Evolutionary conservation across 257 asterid genomes (phyloP), one percentile per base, ranked within the genome.

Genomic region (Solanum bulbocastanum): DNA sequence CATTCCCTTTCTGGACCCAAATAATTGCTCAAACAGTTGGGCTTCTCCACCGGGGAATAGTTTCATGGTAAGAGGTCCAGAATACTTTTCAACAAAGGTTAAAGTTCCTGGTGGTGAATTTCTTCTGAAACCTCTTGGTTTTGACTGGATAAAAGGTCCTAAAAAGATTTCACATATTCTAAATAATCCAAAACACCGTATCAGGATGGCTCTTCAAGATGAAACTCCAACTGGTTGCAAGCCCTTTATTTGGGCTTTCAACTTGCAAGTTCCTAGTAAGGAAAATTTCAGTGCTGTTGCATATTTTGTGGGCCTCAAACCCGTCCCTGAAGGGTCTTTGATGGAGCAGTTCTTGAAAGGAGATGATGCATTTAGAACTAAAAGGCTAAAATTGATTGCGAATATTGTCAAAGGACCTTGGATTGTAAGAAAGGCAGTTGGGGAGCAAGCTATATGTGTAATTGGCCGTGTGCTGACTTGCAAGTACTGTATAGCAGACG

Each of bases 91-190:
- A 86, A 94, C 94, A 6, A 94, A 89, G 90, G 90, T 66, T 65
- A 96, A 96, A 89, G 89, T 92, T 86, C 97, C 94, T 9, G 96
- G 93, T 83, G 95, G 97, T 10, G 92, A 94, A 56, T 95, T 93
- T 90, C 95, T 96, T 87, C 93, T 95, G 78, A 92, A 94, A 88
- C 97, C 98, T 33, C 92, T 96, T 35, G 99, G 98, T 73, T 93
- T 96, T 85, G 99, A 96, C 91, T 95, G 99, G 99, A 87, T 94
- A 36, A 95, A 93, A 94, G 96, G 96, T 68, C 90, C 95, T n/a
- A 79, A 94, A n/a, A 96, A 94, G 88, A 89, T 93, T 72, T 92
- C 96, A 14, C 95, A 94, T 52, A 85, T 92, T 32, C 89, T 96
- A 83, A 91, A 52, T 6, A 89, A 92, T 90, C 98, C 94, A 7